Base-by-base conservation (phyloP, 345 rosid species). In the Acer campestre region DNA sequence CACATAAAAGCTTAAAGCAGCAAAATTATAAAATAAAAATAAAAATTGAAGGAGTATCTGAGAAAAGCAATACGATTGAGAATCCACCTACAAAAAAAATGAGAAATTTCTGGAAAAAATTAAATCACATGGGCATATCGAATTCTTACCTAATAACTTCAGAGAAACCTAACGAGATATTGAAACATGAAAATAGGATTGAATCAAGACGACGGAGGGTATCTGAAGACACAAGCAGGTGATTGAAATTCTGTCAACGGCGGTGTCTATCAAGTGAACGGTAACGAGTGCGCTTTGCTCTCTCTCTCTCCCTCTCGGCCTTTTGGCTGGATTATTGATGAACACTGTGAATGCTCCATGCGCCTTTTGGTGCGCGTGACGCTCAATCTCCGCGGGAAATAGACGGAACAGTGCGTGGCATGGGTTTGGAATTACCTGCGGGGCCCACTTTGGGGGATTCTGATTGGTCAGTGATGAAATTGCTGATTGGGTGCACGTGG, bases 91-190 rank as follows among this genome's bases (percentile, higher is more conserved):
- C 38, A 35, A 35, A 35, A 20, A 51, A 70, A 49, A 70, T 58
- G 4, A 42, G 49, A 74, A 82, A 80, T 46, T 18, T 67, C n/a
- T 18, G 63, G 53, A 69, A 51, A 80, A 35, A 8, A 10, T 75
- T 38, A 10, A n/a, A 77, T 56, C 35, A 58, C 73, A 61, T 70
- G 75, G 76, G 56, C n/a, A 68, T 10, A 69, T 40, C 55, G 64
- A 85, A 69, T 79, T 80, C 82, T 80, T 71, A 82, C 90, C 86
- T 70, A 78, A 35, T 3, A 81, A 58, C 73, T 64, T 67, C 79
- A 77, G 76, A 62, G 76, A 75, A 75, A 80, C 61, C 80, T 75
- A 40, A 25, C 31, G 58, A 66, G 77, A 74, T 65, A 75, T 42
- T n/a, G 69, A 62, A 53, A 55, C 25, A 18, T 1, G 56, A 31